A percentile compares a stretch with the other conserved stretches of the same genome.
These are phyloP conservation scores for Moricandia moricandioides DNA, from an alignment of 345 rosid species.

Conservation along the genomic window DNA sequence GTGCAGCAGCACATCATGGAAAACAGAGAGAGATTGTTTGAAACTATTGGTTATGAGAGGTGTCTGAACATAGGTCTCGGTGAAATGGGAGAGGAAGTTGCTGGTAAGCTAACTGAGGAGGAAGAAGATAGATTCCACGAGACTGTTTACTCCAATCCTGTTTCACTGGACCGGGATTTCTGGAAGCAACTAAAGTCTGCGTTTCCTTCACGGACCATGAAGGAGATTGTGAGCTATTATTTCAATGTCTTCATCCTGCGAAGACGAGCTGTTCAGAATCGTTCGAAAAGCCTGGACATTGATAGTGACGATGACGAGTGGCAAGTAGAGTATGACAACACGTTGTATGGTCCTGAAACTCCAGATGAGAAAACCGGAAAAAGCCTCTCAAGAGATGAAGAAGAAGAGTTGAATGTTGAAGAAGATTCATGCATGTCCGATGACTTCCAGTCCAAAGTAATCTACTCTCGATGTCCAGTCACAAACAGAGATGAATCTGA, in stretches of 20 bases:
- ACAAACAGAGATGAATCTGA: conserved; percentile 28
- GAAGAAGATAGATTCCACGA: conserved; percentile 62
- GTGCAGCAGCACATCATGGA: conserved; percentile 61
- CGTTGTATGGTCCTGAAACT: conserved; percentile 25
- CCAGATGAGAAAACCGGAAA: conserved; percentile 45
- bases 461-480: conserved; percentile 22
- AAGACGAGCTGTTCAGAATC: conserved; percentile 66
- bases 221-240: conserved; percentile 70
- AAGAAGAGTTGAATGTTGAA: conserved; percentile 19
- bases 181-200: conserved; percentile 60
- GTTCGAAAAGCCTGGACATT: conserved; percentile 46
- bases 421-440: conserved; percentile 54
- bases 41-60: conserved; percentile 54
- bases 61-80: conserved; percentile 53
- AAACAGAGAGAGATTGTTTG: conserved; percentile 52
- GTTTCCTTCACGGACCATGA: conserved; percentile 57
- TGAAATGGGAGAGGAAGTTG: conserved; percentile 81
- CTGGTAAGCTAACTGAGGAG: conserved; percentile 55
- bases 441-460: conserved; percentile 42
- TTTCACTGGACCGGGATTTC: conserved; percentile 53
- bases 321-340: conserved; percentile 43
- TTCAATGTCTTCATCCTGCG: conserved; percentile 70
- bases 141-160: conserved; percentile 60
- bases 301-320: conserved; percentile 91
- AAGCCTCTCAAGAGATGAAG: conserved; percentile 14